Percentiles rank a stretch among this genome's conserved stretches.
These are phyloP conservation scores for Pseudogymnoascus sp. DNA, from an alignment of 2,329 filamentous ascomycete species.

Conservation along the genomic window DNA sequence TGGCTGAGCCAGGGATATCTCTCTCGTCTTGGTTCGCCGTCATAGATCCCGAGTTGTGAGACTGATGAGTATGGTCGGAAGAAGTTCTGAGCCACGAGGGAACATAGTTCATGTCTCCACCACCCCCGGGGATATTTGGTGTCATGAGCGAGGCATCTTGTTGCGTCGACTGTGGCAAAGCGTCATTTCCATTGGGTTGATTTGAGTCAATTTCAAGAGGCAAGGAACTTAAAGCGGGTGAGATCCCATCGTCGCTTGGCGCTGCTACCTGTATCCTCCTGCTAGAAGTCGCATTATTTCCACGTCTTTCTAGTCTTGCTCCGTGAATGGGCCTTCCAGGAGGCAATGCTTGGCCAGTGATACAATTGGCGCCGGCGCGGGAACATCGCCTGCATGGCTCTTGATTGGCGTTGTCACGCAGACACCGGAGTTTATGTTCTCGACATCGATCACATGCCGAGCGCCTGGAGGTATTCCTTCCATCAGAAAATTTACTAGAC, in stretches of 20 bases:
- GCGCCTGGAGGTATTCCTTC: neutral
- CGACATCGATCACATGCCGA: conserved; percentile 4
- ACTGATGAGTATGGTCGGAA: neutral
- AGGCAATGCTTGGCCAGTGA: neutral
- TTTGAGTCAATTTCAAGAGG: neutral
- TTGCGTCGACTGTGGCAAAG: neutral
- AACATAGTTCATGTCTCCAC: neutral
- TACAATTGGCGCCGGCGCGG: neutral
- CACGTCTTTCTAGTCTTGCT: neutral
- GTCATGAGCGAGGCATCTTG: neutral
- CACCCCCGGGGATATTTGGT: neutral
- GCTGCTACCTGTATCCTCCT: neutral
- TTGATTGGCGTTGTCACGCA: neutral
- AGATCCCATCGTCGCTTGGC: neutral
- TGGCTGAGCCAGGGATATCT: neutral
- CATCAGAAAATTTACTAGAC: neutral
- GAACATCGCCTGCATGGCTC: neutral
- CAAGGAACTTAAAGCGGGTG: neutral
- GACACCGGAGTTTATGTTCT: neutral
- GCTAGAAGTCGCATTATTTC: neutral
- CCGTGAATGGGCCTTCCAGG: neutral
- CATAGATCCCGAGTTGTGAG: neutral
- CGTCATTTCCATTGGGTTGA: neutral
- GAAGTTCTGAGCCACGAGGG: neutral
- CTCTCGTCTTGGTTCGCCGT: neutral